Evolutionary conservation across 192 early-diverging fungal species (phyloP).

Genomic region (Coemansia sp.): DNA sequence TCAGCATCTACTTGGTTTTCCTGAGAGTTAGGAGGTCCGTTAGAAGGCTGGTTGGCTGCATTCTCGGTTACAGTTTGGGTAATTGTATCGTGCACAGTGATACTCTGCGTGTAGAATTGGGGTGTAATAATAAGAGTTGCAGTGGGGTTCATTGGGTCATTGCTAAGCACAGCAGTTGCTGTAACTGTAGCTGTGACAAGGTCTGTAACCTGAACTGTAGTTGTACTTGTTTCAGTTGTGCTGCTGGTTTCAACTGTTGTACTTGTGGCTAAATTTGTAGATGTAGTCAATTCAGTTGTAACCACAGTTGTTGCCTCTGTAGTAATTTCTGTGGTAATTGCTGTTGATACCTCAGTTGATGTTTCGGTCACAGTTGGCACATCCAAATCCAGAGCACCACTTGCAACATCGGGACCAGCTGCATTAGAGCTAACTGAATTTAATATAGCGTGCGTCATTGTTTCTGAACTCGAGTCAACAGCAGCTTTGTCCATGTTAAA

Average conservation of each 20-base stretch:
- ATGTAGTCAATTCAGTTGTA: not conserved
- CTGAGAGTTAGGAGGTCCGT: not conserved
- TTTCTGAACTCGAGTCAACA: not conserved
- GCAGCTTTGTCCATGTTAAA: not conserved
- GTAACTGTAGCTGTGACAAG: not conserved
- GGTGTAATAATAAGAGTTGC: slow-evolving; percentile 9
- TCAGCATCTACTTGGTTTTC: not conserved
- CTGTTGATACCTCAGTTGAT: not conserved
- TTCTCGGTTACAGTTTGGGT: slow-evolving; percentile 3
- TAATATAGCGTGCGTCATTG: not conserved
- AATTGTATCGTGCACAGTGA: slow-evolving; percentile 4
- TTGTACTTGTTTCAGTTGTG: slow-evolving; percentile 4
- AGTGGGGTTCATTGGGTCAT: not conserved
- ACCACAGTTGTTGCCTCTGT: slow-evolving; percentile 5
- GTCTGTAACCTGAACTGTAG: slow-evolving; percentile 2
- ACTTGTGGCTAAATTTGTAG: slow-evolving; percentile 8
- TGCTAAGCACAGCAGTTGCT: not conserved
- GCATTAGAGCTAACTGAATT: not conserved
- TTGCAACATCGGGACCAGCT: not conserved
- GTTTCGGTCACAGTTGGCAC: not conserved
- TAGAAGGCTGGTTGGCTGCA: not conserved
- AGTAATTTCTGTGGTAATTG: not conserved
- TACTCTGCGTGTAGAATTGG: slow-evolving; percentile 5
- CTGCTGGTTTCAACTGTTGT: slow-evolving; percentile 8
- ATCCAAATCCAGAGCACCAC: not conserved